Conservation (phyloP, 148 eudicot genomes). For the Amaranthus hypochondriacus region DNA sequence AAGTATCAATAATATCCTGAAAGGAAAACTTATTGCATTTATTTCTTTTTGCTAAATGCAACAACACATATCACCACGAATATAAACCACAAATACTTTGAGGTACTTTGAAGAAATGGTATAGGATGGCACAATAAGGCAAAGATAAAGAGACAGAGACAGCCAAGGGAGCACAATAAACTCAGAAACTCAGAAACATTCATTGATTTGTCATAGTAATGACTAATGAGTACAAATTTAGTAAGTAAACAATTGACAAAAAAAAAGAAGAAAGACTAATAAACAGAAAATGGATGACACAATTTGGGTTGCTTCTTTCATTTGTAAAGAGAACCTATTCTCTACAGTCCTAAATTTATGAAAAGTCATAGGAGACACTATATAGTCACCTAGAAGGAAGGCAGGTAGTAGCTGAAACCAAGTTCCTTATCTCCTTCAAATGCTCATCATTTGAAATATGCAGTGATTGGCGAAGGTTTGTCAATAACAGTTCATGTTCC, state of each 20-base stretch:
- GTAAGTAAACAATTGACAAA: constrained; percentile 17
- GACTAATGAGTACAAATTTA: constrained; percentile 31
- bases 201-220: constrained; percentile 29
- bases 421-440: constrained; percentile 67
- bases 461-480: constrained; percentile 76
- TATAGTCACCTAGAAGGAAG: constrained; percentile 42
- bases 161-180: constrained; percentile 12
- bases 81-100: neutral
- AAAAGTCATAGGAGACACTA: neutral
- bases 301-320: constrained; percentile 39
- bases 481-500: constrained; percentile 80
- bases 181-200: constrained; percentile 30
- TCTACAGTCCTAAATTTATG: neutral
- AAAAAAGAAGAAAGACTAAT: constrained; percentile 12
- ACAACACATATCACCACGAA: constrained; percentile 30
- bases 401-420: constrained; percentile 50
- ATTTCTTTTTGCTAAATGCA: constrained; percentile 20
- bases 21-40: constrained; percentile 16
- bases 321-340: constrained; percentile 24
- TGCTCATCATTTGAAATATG: constrained; percentile 89
- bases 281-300: constrained; percentile 21
- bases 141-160: constrained; percentile 15
- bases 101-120: neutral
- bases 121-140: neutral
- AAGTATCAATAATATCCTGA: constrained; percentile 55